Evolutionary conservation across 768 basidiomycete species (phyloP), one percentile per base, ranked within the genome.

Genomic region (Hemileccinum impolitum): DNA sequence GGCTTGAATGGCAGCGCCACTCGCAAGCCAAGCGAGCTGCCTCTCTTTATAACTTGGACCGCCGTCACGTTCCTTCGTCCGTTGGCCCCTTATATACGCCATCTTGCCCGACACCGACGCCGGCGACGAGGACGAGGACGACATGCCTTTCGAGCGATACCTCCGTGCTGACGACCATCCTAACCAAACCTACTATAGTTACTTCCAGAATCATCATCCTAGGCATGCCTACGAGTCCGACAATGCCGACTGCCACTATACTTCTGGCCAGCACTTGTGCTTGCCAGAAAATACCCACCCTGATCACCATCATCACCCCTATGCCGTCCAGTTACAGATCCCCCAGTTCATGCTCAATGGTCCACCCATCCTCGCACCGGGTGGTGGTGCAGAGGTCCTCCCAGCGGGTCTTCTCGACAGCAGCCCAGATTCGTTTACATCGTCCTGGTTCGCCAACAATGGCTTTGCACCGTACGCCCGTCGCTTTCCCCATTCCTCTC

Each of bases 381-480:
- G 85, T 18, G 87, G 86, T 19, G 86, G 88, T 31, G 86, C 83
- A 10, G 88, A 89, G 65, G 80, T 85, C 13, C 61, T 88, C n/a
- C 79, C 84, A 11, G 68, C 70, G 3, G 74, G 74, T 34, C 65
- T 75, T 49, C 56, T 63, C 18, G 62, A 56, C 39, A 56, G 44
- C 23, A 14, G 21, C 18, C 44, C 63, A 15, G 55, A 38, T 63
- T 63, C 61, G 10, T 45, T 66, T 17, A 65, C 71, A 32, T 66
- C 74, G 7, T 58, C 72, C 4, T 86, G 84, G 84, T 75, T 80
- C 50, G 51, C 71, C 6, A 75, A 78, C 55, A 73, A 66, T 42
- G 77, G 75, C 12, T 75, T 78, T 52, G 32, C 58, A 15, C 50
- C 57, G 68, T 69, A 37, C 51, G 66, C 59, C 44, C 6, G 2